Conservation (phyloP, 345 rosid genomes). For the Citrus sinensis region DNA sequence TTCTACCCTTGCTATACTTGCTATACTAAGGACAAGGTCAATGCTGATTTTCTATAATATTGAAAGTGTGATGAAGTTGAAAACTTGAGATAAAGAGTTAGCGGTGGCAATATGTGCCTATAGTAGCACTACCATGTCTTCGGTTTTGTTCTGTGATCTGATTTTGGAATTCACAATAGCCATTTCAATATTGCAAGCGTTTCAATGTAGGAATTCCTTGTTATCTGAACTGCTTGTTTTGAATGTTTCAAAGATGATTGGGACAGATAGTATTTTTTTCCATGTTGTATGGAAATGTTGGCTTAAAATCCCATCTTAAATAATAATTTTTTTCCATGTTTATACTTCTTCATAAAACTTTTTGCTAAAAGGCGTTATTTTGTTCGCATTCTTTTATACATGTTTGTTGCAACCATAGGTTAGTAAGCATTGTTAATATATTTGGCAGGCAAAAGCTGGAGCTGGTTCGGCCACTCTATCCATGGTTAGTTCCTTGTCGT, state of each 20-base stretch:
- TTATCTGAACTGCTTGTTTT: neutral
- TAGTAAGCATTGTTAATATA: neutral
- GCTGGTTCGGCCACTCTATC: slow-evolving; percentile 95
- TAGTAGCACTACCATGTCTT: neutral
- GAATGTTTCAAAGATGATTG: neutral
- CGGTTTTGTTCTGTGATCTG: neutral
- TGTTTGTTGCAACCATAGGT: neutral
- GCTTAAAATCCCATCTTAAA: neutral
- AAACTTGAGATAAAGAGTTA: neutral
- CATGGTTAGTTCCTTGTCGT: slow-evolving; percentile 47
- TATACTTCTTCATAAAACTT: neutral
- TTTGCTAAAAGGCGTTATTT: neutral
- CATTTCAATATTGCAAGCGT: neutral
- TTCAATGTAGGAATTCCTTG: neutral
- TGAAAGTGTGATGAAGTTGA: neutral
- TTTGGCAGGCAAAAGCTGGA: slow-evolving; percentile 93
- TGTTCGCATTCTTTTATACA: neutral
- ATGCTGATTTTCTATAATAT: neutral
- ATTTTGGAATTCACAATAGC: neutral
- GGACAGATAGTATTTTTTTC: neutral
- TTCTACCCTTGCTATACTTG: neutral
- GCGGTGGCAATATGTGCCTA: neutral
- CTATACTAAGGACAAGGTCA: neutral
- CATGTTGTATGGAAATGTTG: neutral
- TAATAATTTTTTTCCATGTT: neutral